Percentiles rank a stretch among this genome's conserved stretches.
phyloP scores from a whole-genome alignment of 2,329 filamentous ascomycete species.

The Hypoxylon sp. region DNA sequence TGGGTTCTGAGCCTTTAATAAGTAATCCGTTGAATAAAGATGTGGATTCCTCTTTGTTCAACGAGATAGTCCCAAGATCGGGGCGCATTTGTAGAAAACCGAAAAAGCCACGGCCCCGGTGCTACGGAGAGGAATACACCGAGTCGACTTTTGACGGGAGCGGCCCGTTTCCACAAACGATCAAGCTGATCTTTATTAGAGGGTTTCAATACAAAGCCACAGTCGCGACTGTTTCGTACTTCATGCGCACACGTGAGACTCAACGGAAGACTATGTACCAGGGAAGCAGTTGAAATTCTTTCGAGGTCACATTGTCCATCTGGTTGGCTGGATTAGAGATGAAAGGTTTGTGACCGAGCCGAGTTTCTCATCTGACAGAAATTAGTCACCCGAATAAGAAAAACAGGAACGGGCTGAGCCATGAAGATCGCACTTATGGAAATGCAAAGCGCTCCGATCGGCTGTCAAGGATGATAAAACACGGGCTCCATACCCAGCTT shows the following conservation, averaged over 20 bases:
- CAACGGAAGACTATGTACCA: neutral
- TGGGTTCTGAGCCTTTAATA: neutral
- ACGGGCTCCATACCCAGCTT: conserved; percentile 32
- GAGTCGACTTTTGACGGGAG: conserved; percentile 29
- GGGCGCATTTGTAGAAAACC: neutral
- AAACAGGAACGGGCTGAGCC: conserved; percentile 25
- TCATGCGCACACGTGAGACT: conserved; percentile 8
- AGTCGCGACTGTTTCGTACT: conserved; percentile 8
- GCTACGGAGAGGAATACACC: conserved; percentile 1
- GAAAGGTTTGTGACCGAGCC: neutral
- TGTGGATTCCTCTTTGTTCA: neutral
- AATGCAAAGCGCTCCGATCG: conserved; percentile 33
- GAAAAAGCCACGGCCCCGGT: neutral
- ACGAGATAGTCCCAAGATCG: neutral
- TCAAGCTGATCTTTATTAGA: conserved; percentile 7
- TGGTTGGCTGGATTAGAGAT: neutral
- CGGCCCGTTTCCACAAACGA: conserved; percentile 29
- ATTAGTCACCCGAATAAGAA: conserved; percentile 17
- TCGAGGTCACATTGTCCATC: neutral
- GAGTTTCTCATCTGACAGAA: conserved; percentile 3
- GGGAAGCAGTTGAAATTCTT: conserved; percentile 2
- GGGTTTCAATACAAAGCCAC: conserved; percentile 17
- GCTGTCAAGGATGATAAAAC: conserved; percentile 43
- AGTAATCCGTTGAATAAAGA: neutral
- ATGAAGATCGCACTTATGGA: conserved; percentile 21